Evolutionary conservation across 2,329 filamentous ascomycete genomes (phyloP), one percentile per base, ranked within the genome.

Genomic region (Cytospora piceae): DNA sequence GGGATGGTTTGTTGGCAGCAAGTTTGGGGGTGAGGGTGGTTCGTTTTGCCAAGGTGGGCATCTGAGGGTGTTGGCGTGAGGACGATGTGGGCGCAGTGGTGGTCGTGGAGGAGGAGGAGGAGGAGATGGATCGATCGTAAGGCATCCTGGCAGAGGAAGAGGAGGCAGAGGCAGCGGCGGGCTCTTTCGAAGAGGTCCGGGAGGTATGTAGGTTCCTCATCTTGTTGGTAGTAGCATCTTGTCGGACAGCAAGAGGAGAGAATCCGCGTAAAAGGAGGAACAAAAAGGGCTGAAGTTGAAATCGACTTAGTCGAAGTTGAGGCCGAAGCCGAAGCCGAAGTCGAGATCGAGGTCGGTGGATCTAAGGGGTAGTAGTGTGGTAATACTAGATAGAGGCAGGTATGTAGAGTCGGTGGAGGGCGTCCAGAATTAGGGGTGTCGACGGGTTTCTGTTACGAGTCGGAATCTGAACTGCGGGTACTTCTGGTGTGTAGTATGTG

Each of bases 11-110:
- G 39, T 63, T 63, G 39, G 39, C 60, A 20, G 60, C 60, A 61
- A 87, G 81, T 78, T 88, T 87, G 69, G 84, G 82, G 2, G 82
- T 86, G 72, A 86, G 71, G 63, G 84, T 84, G 37, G 79, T 72
- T 72, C 77, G 75, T 84, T 88, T 82, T 71, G 84, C 81, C 56
- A 93, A 86, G 66, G 87, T 85, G 61, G 92, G 90, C 79, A 89
- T 89, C 73, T 90, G 83, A 51, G 88, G 86, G 74, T 83, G 82
- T 71, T 82, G 83, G 69, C 65, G 67, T 39, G 61, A 62, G 51
- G 67, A 55, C 74, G 76, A 75, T 69, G 78, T 78, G 77, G 85
- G 81, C 74, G 81, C 75, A 76, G 78, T 77, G 58, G 72, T 77
- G 31, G 54, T 54, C 5, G 80, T 80, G 75, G 76, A 78, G 76